Base-by-base conservation (phyloP, 1,284 basidiomycete species). In the Pseudozyma sp. region DNA sequence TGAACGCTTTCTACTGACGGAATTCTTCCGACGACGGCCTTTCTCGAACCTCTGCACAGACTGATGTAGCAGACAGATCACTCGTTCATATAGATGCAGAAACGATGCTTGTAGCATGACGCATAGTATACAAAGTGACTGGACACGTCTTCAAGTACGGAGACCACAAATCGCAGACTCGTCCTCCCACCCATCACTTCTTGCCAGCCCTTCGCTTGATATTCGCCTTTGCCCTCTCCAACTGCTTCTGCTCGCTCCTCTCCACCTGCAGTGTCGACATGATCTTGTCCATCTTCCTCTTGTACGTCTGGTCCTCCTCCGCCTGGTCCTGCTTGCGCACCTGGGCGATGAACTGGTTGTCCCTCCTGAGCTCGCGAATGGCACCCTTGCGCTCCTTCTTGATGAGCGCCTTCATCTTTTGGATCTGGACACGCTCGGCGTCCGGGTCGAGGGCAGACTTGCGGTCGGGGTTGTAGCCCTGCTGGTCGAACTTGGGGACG, bases 311-410 rank as follows among this genome's bases (percentile, higher is more conserved):
- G 81, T 97, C 95, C 82, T 88, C 88, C 85, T 94, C 92, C 83
- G 91, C 90, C 86, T 90, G 89, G 79, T 93, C 91, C 81, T 93
- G 90, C 81, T 94, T 93, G 35, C 72, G 59, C 24, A 77, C 75
- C 50, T 88, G 88, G 10, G 97, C 94, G 85, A 99, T 87, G 89
- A 98, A 99, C 69, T 90, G 89, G 68, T 93, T 91, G 85, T 99
- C 97, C 87, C 97, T 97, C 69, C 97, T 90, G 62, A 99, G 87
- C 84, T 99, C 97, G 58, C 96, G 89, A 68, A 99, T 94, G 2
- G 97, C 97, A 35, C 97, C 95, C 87, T 98, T 99, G 84, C 89
- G 88, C 87, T 99, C 97, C 86, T 98, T 92, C 87, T 97, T 97
- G 87, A 94, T 91, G 84, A 96, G 90, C 39, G 90, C 89, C 52